Percentiles rank a stretch among this genome's conserved stretches.
phyloP scores from a whole-genome alignment of 495 filamentous ascomycete genomes.

The Lepidopterella palustris region DNA sequence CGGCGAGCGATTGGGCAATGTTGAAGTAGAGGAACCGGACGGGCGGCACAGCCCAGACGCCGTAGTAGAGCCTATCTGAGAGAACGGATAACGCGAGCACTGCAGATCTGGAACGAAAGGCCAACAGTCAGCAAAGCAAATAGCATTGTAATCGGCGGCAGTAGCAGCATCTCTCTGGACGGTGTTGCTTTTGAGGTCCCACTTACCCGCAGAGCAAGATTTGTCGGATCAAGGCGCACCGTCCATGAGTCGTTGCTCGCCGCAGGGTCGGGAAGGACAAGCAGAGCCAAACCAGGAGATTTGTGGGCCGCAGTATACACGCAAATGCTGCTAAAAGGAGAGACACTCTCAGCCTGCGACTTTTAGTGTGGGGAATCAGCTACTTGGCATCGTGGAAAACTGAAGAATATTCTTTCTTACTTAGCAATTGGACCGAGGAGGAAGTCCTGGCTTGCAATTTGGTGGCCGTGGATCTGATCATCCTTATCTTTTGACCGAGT shows the following conservation, averaged over 20 bases:
- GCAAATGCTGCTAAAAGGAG: conserved; percentile 73
- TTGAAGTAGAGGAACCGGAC: conserved; percentile 90
- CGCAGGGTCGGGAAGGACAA: conserved; percentile 45
- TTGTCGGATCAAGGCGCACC: conserved; percentile 54
- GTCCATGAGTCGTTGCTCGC: conserved; percentile 40
- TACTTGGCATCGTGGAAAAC: conserved; percentile 2
- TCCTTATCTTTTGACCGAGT: conserved; percentile 18
- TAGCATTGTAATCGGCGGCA: neutral
- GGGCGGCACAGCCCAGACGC: conserved; percentile 82
- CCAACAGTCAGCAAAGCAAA: conserved; percentile 10
- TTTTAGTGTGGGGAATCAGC: conserved; percentile 4
- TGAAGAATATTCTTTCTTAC: conserved; percentile 7
- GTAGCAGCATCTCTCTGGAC: neutral
- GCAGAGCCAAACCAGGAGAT: conserved; percentile 74
- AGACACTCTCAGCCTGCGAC: conserved; percentile 55
- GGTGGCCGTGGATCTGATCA: conserved; percentile 11
- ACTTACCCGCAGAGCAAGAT: conserved; percentile 62
- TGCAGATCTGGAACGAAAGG: conserved; percentile 37
- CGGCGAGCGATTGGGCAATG: conserved; percentile 71
- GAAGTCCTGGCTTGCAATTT: conserved; percentile 2
- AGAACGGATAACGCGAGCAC: conserved; percentile 56
- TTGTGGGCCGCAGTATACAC: conserved; percentile 85
- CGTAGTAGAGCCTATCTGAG: conserved; percentile 79
- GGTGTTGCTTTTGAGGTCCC: neutral
- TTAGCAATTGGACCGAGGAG: conserved; percentile 2